These are phyloP conservation scores for Dactylellina leptospora DNA, from an alignment of 2,329 filamentous ascomycete species.

Conservation along the genomic window DNA sequence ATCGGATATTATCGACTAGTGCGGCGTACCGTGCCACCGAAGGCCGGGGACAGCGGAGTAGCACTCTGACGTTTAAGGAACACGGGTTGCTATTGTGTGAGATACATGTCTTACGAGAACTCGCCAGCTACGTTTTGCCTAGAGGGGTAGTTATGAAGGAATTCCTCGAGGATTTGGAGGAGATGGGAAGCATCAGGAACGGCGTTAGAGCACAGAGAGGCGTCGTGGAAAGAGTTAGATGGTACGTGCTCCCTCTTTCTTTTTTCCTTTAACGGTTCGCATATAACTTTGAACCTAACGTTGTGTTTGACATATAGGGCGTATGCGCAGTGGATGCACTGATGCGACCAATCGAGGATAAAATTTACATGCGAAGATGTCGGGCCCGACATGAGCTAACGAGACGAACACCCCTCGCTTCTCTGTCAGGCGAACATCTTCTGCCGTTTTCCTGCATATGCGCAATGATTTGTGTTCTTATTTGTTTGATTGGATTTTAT, in stretches of 20 bases:
- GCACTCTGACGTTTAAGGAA: constrained; percentile 84
- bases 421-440: neutral
- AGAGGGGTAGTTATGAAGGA: constrained; percentile 75
- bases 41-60: constrained; percentile 23
- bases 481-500: neutral
- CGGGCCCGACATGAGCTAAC: constrained; percentile 7
- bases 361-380: neutral
- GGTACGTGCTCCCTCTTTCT: constrained; percentile 69
- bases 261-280: neutral
- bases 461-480: neutral
- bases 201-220: constrained; percentile 80
- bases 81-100: constrained; percentile 90
- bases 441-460: neutral
- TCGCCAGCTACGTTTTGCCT: constrained; percentile 74
- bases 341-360: constrained; percentile 2
- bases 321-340: constrained; percentile 50
- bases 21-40: constrained; percentile 62
- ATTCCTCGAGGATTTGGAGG: constrained; percentile 86
- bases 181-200: constrained; percentile 80
- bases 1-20: constrained; percentile 71
- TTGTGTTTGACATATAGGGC: constrained; percentile 23
- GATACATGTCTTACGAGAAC: constrained; percentile 79
- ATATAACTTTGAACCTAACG: neutral
- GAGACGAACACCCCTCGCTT: neutral
- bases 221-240: constrained; percentile 83